phyloP scores from a whole-genome alignment of 164 flowering plant species.

The Umbellularia californica region DNA sequence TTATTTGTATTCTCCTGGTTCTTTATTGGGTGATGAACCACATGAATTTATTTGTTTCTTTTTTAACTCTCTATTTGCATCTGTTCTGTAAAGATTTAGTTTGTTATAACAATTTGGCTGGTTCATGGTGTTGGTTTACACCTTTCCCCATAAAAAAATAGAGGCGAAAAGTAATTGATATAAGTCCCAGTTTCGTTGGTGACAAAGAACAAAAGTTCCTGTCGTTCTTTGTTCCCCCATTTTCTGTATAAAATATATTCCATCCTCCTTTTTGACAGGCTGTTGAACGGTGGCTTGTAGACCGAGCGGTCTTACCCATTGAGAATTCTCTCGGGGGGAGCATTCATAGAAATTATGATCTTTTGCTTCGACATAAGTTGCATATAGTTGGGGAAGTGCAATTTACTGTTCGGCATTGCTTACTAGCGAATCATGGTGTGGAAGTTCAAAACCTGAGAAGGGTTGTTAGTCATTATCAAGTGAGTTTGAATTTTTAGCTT shows the following conservation, averaged over 20 bases:
- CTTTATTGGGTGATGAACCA: no score
- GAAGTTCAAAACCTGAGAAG: constrained; percentile 59
- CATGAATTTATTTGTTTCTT: no score
- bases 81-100: background rate
- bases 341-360: constrained; percentile 93
- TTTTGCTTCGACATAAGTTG: constrained; percentile 77
- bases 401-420: constrained; percentile 74
- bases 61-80: background rate
- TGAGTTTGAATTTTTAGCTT: constrained; percentile 20
- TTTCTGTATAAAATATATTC: background rate
- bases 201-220: background rate
- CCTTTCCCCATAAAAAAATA: background rate
- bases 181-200: background rate
- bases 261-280: constrained; percentile 43
- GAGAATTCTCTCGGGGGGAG: constrained; percentile 98
- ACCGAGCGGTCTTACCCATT: constrained; percentile 92
- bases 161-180: background rate
- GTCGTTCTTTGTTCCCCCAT: background rate
- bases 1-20: no score
- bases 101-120: background rate
- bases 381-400: constrained; percentile 98
- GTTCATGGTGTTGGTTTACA: background rate
- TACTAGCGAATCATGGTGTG: constrained; percentile 78
- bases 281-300: constrained; percentile 86
- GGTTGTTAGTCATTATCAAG: constrained; percentile 97